Evolutionary conservation across 805 yeast species (phyloP).

Genomic region (Cyberlindnera bimundalis): DNA sequence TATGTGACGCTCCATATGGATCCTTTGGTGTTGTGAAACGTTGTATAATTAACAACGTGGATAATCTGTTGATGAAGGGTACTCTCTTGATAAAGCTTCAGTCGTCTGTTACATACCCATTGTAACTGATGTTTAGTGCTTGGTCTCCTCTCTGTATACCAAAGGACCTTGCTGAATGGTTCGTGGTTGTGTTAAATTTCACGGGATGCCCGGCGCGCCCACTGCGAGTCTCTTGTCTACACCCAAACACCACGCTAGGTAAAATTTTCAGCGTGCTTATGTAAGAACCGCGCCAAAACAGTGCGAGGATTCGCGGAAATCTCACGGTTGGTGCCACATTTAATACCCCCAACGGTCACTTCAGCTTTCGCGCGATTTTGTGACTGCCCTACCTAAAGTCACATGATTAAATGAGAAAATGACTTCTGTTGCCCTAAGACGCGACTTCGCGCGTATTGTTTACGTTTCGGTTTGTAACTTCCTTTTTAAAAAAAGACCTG

Average conservation of each 20-base stretch:
- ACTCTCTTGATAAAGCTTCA: not conserved
- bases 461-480: slow-evolving; percentile 15
- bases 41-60: too few species aligned
- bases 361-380: not conserved
- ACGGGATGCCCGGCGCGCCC: slow-evolving; percentile 12
- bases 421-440: slow-evolving; percentile 3
- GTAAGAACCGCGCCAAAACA: not conserved
- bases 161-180: not conserved
- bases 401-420: slow-evolving; percentile 2
- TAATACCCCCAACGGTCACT: not conserved
- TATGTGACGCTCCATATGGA: too few species aligned
- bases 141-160: slow-evolving; percentile 4
- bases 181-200: slow-evolving; percentile 20
- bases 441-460: slow-evolving; percentile 8
- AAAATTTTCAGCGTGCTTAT: slow-evolving; percentile 4
- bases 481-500: not conserved
- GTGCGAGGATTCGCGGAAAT: not conserved
- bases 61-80: not conserved
- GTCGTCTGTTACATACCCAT: slow-evolving; percentile 27
- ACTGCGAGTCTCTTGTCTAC: slow-evolving; percentile 2
- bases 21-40: too few species aligned
- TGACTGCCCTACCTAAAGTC: slow-evolving; percentile 1
- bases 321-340: slow-evolving; percentile 4
- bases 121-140: slow-evolving; percentile 28
- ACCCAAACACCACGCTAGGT: slow-evolving; percentile 4